Conservation (phyloP, 1,284 basidiomycete genomes). For the Microbotryomycetes sp. region DNA sequence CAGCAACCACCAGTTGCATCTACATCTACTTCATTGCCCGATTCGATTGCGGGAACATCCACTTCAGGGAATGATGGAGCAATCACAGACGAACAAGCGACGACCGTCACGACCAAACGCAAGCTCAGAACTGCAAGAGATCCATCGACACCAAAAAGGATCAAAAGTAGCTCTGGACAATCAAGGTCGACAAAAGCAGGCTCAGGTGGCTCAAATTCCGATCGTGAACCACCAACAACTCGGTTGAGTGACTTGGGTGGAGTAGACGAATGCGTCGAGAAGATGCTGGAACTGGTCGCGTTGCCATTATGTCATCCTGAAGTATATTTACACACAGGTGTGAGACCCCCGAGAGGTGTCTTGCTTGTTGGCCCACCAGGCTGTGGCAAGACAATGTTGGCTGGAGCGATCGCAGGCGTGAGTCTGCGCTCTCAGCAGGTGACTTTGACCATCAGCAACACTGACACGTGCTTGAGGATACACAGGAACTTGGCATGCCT, state of each 20-base stretch:
- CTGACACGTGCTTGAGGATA: not conserved
- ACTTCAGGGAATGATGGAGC: slow-evolving; percentile 2
- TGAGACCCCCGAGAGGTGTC: slow-evolving; percentile 88
- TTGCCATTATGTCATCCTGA: slow-evolving; percentile 94
- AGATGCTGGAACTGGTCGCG: slow-evolving; percentile 89
- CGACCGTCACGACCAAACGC: slow-evolving; percentile 14
- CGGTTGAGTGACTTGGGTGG: slow-evolving; percentile 78
- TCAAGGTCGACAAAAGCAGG: not conserved
- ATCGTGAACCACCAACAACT: slow-evolving; percentile 19
- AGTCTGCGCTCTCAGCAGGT: slow-evolving; percentile 42
- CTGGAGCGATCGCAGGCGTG: slow-evolving; percentile 88
- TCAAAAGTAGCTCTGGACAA: slow-evolving; percentile 2
- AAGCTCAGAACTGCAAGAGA: slow-evolving; percentile 24
- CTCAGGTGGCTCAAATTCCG: not conserved
- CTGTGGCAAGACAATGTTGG: slow-evolving; percentile 89
- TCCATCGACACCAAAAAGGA: slow-evolving; percentile 27
- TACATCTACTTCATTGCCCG: not conserved
- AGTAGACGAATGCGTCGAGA: slow-evolving; percentile 75
- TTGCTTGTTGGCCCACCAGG: slow-evolving; percentile 92
- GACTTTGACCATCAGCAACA: not conserved
- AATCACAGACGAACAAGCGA: not conserved
- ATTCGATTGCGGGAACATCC: slow-evolving; percentile 3
- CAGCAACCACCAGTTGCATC: slow-evolving; percentile 1
- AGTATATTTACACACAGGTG: slow-evolving; percentile 86
- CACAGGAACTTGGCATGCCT: slow-evolving; percentile 77